These are phyloP conservation scores for Telfairia occidentalis DNA, from an alignment of 331 rosid species.

Conservation along the genomic window DNA sequence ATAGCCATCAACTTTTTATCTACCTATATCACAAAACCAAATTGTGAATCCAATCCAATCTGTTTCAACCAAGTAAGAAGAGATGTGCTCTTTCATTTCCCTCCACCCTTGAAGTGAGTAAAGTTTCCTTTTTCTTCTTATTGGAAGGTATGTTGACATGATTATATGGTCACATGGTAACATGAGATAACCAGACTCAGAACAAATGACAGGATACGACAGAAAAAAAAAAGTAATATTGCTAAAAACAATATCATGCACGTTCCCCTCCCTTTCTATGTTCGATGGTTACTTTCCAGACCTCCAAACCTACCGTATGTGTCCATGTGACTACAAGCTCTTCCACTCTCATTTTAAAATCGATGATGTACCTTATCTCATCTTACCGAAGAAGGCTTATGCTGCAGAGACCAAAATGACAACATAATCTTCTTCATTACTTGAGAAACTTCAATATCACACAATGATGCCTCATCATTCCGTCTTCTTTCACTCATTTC, in stretches of 20 bases:
- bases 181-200: conserved; percentile 1
- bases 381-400: conserved; percentile 11
- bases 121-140: neutral
- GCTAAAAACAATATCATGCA: neutral
- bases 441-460: neutral
- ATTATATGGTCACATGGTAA: conserved; percentile 5
- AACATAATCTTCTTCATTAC: conserved; percentile 7
- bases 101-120: neutral
- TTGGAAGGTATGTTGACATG: conserved; percentile 1
- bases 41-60: neutral
- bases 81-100: neutral
- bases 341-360: neutral
- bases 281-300: neutral
- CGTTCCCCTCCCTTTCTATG: neutral
- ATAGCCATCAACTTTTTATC: neutral
- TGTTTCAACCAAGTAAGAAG: conserved; percentile 5
- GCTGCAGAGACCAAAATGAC: conserved; percentile 10
- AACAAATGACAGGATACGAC: neutral
- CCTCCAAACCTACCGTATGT: neutral
- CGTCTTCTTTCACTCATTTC: conserved; percentile 54
- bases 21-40: conserved; percentile 14
- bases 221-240: neutral
- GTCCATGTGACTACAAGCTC: conserved; percentile 8
- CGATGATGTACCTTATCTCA: neutral
- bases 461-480: neutral